These are phyloP conservation scores for Epichloe hybrida DNA, from an alignment of 2,329 filamentous ascomycete genomes.

Conservation along the genomic window DNA sequence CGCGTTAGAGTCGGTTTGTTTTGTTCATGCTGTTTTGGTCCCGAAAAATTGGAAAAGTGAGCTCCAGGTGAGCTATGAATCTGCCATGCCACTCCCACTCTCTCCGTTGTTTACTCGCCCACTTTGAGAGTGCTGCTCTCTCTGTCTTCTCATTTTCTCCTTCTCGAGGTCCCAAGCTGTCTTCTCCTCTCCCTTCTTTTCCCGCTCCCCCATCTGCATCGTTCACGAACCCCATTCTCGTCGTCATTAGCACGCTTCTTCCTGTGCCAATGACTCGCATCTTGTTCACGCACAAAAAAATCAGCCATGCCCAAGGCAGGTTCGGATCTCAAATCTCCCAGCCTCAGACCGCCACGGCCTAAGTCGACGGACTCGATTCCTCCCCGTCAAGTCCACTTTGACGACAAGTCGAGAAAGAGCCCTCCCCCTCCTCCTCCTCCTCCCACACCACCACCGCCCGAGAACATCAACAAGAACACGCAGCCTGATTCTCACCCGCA, in stretches of 20 bases:
- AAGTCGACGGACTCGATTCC: slow-evolving; percentile 14
- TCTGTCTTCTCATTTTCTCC: neutral
- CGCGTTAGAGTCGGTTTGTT: neutral
- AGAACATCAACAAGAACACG: neutral
- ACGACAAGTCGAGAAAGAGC: neutral
- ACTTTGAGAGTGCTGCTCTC: neutral
- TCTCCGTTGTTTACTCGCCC: neutral
- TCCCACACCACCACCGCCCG: neutral
- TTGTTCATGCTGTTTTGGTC: neutral
- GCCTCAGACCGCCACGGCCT: slow-evolving; percentile 13
- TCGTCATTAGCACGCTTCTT: neutral
- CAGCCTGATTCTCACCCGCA: slow-evolving; percentile 6
- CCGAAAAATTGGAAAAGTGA: slow-evolving; percentile 3
- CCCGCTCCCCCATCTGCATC: neutral
- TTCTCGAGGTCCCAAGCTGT: neutral
- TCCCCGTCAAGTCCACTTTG: slow-evolving; percentile 22
- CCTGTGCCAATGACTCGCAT: slow-evolving; percentile 1
- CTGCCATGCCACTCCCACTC: neutral
- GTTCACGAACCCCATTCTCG: neutral
- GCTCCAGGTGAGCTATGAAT: slow-evolving; percentile 3
- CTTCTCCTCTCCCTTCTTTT: neutral
- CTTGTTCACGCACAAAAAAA: neutral
- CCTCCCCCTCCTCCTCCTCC: neutral
- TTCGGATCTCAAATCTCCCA: slow-evolving; percentile 16
- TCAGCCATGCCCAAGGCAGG: slow-evolving; percentile 16